phyloP scores from a whole-genome alignment of 2,329 filamentous ascomycete genomes.

The Calonectria crousiana region DNA sequence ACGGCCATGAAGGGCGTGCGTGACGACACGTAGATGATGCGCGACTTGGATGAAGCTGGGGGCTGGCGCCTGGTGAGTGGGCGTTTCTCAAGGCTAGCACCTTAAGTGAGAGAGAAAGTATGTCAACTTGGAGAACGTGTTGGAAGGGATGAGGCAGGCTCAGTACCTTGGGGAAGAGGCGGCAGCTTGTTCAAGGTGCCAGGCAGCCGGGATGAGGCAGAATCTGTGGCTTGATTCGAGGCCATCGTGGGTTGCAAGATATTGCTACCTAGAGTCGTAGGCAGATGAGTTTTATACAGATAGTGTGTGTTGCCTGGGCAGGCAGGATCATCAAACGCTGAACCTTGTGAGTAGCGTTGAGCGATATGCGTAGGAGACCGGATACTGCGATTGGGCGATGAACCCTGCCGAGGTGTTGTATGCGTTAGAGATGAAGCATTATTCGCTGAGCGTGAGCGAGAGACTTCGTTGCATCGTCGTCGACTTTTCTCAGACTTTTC shows the following conservation, averaged over 20 bases:
- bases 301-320: conserved; percentile 5
- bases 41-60: conserved; percentile 57
- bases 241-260: conserved; percentile 36
- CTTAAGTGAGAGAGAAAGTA: conserved; percentile 47
- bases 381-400: background rate
- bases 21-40: conserved; percentile 73
- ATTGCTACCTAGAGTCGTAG: conserved; percentile 31
- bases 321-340: background rate
- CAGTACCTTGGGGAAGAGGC: conserved; percentile 49
- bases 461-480: background rate
- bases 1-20: conserved; percentile 76
- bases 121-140: background rate
- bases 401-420: background rate
- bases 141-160: background rate
- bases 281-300: conserved; percentile 25
- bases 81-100: conserved; percentile 62
- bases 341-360: background rate
- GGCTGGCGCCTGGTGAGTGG: conserved; percentile 57
- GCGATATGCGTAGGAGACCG: background rate
- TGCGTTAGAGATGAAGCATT: background rate
- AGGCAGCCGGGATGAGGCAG: conserved; percentile 33
- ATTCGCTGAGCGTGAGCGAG: background rate
- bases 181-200: conserved; percentile 50
- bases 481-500: conserved; percentile 9
- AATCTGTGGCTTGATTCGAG: conserved; percentile 26